Evolutionary conservation across 164 flowering plant genomes (phyloP).

Genomic region (Protea cynaroides): DNA sequence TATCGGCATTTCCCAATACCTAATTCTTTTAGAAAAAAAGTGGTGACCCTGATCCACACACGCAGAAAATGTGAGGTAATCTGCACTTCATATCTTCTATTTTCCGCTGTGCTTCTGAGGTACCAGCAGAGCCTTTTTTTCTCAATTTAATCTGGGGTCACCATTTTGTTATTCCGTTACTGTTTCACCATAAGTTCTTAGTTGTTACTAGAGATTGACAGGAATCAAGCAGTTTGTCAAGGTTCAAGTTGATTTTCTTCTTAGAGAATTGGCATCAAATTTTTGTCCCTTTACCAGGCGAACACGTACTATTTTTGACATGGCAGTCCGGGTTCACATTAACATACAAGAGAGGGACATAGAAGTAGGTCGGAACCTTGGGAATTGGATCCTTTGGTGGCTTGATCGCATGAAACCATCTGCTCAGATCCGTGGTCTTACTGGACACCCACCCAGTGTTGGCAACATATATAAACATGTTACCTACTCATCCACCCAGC

Average conservation of each 20-base stretch:
- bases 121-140: too few species aligned
- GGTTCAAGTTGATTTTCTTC: neutral
- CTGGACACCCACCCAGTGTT: conserved; percentile 12
- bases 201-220: neutral
- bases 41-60: too few species aligned
- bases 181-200: too few species aligned
- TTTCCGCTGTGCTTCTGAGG: too few species aligned
- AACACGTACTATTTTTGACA: conserved; percentile 59
- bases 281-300: conserved; percentile 38
- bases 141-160: too few species aligned
- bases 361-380: conserved; percentile 76
- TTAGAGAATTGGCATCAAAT: neutral
- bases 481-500: conserved; percentile 16
- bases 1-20: too few species aligned
- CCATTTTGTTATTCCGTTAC: too few species aligned
- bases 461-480: conserved; percentile 25
- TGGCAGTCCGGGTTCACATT: conserved; percentile 61
- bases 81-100: too few species aligned
- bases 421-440: conserved; percentile 59
- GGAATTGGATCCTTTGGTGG: conserved; percentile 80
- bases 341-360: conserved; percentile 75
- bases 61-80: too few species aligned
- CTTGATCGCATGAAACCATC: conserved; percentile 78
- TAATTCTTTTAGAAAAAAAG: too few species aligned
- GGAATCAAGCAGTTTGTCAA: neutral